Conservation (phyloP, 2,329 filamentous ascomycete genomes). For the Akanthomyces uredinophilus region DNA sequence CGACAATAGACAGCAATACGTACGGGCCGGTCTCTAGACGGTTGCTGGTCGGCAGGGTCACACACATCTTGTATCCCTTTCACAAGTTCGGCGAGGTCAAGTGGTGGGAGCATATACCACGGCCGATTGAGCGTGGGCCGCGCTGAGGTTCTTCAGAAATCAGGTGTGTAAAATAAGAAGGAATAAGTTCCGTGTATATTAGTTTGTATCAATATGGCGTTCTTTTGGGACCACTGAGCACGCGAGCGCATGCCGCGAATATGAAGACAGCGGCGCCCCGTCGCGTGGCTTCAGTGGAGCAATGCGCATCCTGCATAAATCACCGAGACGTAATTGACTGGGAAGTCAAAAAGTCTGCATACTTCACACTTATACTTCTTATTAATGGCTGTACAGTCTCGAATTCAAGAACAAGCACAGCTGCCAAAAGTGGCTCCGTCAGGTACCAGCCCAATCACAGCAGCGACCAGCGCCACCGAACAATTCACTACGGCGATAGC, state of each 20-base stretch:
- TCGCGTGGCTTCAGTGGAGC: neutral
- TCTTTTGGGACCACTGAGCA: neutral
- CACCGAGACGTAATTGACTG: neutral
- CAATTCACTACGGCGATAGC: slow-evolving; percentile 14
- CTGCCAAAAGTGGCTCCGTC: slow-evolving; percentile 14
- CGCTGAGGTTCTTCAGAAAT: neutral
- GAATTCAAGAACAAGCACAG: neutral
- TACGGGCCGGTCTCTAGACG: slow-evolving; percentile 79
- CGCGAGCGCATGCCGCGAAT: neutral
- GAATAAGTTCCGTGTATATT: neutral
- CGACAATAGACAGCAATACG: slow-evolving; percentile 77
- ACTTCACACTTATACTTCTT: neutral
- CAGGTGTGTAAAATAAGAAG: neutral
- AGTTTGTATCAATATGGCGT: neutral
- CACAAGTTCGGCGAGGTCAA: slow-evolving; percentile 51
- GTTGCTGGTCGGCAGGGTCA: slow-evolving; percentile 69
- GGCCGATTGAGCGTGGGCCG: neutral
- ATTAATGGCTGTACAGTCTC: neutral
- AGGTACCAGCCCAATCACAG: slow-evolving; percentile 15
- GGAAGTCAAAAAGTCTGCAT: no score
- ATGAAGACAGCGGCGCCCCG: neutral
- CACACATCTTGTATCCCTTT: slow-evolving; percentile 66
- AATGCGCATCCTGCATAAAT: neutral
- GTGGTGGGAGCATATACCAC: slow-evolving; percentile 49
- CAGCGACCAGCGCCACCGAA: neutral